Base-by-base conservation (phyloP, 768 basidiomycete genomes). In the Leccinum imitatum region DNA sequence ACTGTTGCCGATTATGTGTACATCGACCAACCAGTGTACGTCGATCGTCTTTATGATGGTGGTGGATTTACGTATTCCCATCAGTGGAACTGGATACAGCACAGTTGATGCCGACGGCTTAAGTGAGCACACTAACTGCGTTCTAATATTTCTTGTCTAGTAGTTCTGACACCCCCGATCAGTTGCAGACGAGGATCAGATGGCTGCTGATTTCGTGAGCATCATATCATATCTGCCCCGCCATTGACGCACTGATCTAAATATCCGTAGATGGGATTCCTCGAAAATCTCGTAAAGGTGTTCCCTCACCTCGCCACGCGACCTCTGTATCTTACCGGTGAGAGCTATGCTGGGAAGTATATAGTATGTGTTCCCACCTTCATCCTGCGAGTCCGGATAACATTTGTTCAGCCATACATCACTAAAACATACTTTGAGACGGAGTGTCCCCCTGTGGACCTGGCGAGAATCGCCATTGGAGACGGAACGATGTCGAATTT, bases 331-430 rank as follows among this genome's bases (percentile, higher is more conserved):
- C 67, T 91, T n/a, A 84, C 84, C 0, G 89, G 89, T 4, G 89
- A 90, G 72, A 87, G 86, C 67, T 90, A 90, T 71, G 83, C 89
- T 23, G 88, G 89, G 25, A 80, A 76, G 53, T 89, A 84, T 62
- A 89, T 90, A 53, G 84, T 84, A 63, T 60, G 83, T 70, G 8
- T 50, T 25, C 23, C 31, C 48, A 17, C 85, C 84, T 33, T 23
- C 4, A 3, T 5, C 21, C 6, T 15, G 14, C 14, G 14, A 35
- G 5, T 50, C 10, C 15, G 3, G 31, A 3, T 25, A 14, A 57
- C 4, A 17, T 14, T 2, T 4, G 4, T 75, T 85, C 9, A 90
- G 87, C 87, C 89, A 4, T 90, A 90, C 67, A 90, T 91, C 65
- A 77, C 86, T 59, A 88, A 89, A 71, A 73, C 85, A 6, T 86